A percentile compares a stretch with the other conserved stretches of the same genome.
Evolutionary conservation across 352 stramenopile species (phyloP).

Genomic region (Aphanomyces invadans): DNA sequence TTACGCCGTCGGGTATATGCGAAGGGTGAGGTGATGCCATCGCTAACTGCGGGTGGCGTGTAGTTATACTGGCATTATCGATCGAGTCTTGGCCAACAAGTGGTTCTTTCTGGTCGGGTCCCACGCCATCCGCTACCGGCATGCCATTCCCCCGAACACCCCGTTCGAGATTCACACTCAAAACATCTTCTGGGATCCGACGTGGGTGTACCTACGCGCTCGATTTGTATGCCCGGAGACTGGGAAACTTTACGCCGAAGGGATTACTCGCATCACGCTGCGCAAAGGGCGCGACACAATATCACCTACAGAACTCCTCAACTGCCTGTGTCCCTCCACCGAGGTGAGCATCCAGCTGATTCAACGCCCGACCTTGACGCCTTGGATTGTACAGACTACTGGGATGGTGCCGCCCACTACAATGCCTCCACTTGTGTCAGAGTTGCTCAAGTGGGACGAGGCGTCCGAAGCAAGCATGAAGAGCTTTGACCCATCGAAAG

Average conservation of each 20-base stretch:
- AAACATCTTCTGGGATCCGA: constrained; percentile 57
- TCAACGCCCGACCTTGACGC: constrained; percentile 27
- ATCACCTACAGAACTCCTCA: constrained; percentile 3
- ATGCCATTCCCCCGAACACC: constrained; percentile 45
- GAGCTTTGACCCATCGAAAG: constrained; percentile 1
- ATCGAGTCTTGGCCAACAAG: constrained; percentile 29
- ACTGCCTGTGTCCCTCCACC: not conserved
- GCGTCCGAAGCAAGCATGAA: constrained; percentile 54
- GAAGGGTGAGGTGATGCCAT: too few species aligned
- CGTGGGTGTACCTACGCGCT: constrained; percentile 61
- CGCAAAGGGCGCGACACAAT: constrained; percentile 39
- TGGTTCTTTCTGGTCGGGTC: constrained; percentile 70
- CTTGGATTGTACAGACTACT: constrained; percentile 54
- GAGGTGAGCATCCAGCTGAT: not conserved
- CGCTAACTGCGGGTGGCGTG: not conserved
- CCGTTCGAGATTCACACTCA: constrained; percentile 58
- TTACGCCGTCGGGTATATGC: constrained; percentile 54
- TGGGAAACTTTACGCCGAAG: constrained; percentile 51
- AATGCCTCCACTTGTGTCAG: constrained; percentile 44
- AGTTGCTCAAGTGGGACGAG: constrained; percentile 52
- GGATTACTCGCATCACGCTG: constrained; percentile 52
- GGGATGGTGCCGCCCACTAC: constrained; percentile 37
- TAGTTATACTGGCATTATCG: not conserved
- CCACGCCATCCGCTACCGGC: constrained; percentile 53
- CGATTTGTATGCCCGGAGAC: constrained; percentile 65